Evolutionary conservation across 2,329 filamentous ascomycete genomes (phyloP).

Genomic region (Onygenales sp.): DNA sequence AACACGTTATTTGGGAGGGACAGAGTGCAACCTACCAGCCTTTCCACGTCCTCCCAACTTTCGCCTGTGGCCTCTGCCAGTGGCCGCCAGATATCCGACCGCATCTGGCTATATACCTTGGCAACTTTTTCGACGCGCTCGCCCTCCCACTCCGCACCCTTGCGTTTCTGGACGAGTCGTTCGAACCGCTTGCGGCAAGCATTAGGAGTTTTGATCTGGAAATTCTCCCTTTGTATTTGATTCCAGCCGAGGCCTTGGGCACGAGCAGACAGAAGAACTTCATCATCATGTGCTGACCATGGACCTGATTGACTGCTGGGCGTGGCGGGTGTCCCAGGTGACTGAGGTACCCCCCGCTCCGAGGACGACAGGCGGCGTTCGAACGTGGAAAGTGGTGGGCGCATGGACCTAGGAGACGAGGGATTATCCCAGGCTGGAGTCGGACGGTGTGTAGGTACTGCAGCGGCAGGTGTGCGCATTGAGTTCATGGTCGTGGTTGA

Average conservation of each 20-base stretch:
- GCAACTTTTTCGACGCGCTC: conserved; percentile 65
- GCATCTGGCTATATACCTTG: conserved; percentile 67
- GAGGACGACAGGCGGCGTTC: conserved; percentile 8
- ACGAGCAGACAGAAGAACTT: conserved; percentile 60
- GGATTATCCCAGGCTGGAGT: neutral
- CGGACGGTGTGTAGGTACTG: neutral
- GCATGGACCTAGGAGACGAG: neutral
- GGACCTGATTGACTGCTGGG: conserved; percentile 34
- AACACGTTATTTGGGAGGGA: neutral
- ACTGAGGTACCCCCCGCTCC: neutral
- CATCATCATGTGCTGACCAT: conserved; percentile 68
- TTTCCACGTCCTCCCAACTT: conserved; percentile 60
- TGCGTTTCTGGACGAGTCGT: conserved; percentile 63
- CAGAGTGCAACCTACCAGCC: conserved; percentile 53
- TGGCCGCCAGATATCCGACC: conserved; percentile 71
- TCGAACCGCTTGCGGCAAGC: conserved; percentile 87
- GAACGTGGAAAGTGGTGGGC: conserved; percentile 16
- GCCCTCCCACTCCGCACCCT: conserved; percentile 69
- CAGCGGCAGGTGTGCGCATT: neutral
- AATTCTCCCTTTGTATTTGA: conserved; percentile 66
- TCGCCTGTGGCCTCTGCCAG: conserved; percentile 55
- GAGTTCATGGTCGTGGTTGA: neutral
- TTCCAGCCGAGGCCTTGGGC: conserved; percentile 73
- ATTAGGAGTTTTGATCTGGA: conserved; percentile 66
- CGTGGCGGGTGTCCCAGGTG: conserved; percentile 4